A percentile compares a stretch with the other conserved stretches of the same genome.
Evolutionary conservation across 352 stramenopile species (phyloP).

Genomic region (Phytophthora uliginosa): DNA sequence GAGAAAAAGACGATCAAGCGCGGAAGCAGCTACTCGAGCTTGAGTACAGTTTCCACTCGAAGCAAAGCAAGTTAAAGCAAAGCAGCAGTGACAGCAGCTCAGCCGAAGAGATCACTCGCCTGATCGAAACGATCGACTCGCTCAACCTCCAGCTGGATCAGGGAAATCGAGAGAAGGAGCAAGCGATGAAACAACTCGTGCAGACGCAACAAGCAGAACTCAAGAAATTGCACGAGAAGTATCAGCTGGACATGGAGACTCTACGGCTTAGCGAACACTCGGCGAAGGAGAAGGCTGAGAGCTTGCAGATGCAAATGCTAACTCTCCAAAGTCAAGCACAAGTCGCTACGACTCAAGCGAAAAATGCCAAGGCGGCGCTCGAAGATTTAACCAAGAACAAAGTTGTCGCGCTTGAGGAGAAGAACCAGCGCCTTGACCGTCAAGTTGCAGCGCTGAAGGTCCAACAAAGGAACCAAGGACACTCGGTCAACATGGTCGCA

Average conservation of each 20-base stretch:
- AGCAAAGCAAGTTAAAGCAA: slow-evolving; percentile 43
- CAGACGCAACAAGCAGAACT: slow-evolving; percentile 61
- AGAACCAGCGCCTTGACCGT: slow-evolving; percentile 66
- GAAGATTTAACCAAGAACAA: slow-evolving; percentile 66
- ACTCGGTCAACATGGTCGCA: slow-evolving; percentile 6
- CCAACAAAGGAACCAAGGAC: slow-evolving; percentile 36
- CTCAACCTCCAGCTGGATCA: slow-evolving; percentile 72
- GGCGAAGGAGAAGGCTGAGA: slow-evolving; percentile 67
- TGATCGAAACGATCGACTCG: slow-evolving; percentile 83
- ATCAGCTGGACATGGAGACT: slow-evolving; percentile 74
- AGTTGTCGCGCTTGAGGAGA: slow-evolving; percentile 68
- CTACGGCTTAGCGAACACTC: slow-evolving; percentile 71
- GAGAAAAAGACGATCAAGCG: slow-evolving; percentile 68
- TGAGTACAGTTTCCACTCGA: slow-evolving; percentile 51
- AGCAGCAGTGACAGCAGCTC: slow-evolving; percentile 17
- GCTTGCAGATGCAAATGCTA: slow-evolving; percentile 52
- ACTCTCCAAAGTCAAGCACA: slow-evolving; percentile 67
- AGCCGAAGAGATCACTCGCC: slow-evolving; percentile 49
- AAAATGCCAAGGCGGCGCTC: slow-evolving; percentile 53
- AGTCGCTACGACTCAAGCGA: slow-evolving; percentile 60
- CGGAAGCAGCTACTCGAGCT: slow-evolving; percentile 64
- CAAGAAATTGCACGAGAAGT: slow-evolving; percentile 72
- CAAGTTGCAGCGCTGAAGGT: slow-evolving; percentile 58
- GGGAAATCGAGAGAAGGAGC: slow-evolving; percentile 49
- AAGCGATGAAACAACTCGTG: slow-evolving; percentile 43